These are phyloP conservation scores for Ploettnerulaceae sp. DNA, from an alignment of 2,329 filamentous ascomycete species.

Conservation along the genomic window DNA sequence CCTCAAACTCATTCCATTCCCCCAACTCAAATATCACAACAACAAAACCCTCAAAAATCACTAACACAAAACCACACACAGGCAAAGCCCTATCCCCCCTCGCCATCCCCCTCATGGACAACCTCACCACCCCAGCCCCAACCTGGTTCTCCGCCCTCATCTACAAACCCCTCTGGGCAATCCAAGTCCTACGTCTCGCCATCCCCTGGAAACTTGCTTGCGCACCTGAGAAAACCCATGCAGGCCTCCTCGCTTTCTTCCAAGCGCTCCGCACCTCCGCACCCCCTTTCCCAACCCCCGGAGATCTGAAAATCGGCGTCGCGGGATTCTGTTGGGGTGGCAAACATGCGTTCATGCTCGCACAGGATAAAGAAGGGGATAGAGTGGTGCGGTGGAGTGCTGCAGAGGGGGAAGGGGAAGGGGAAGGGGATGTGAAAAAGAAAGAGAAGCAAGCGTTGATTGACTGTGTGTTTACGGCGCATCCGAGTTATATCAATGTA, in stretches of 20 bases:
- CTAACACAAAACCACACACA: background rate
- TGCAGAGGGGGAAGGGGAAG: too few species aligned
- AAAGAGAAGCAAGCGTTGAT: slow-evolving; percentile 35
- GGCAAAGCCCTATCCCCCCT: slow-evolving; percentile 6
- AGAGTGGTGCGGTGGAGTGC: too few species aligned
- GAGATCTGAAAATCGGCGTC: slow-evolving; percentile 41
- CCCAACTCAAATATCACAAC: background rate
- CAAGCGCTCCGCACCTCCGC: slow-evolving; percentile 31
- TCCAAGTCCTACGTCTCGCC: slow-evolving; percentile 36
- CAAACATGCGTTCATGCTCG: slow-evolving; percentile 46
- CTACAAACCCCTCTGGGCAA: slow-evolving; percentile 37
- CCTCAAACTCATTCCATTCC: background rate
- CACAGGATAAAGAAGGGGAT: slow-evolving; percentile 26
- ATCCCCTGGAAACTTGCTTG: slow-evolving; percentile 23
- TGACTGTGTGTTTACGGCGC: slow-evolving; percentile 48
- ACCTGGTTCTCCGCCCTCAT: slow-evolving; percentile 19
- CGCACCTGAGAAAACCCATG: slow-evolving; percentile 7
- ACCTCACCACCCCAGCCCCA: slow-evolving; percentile 16
- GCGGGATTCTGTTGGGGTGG: slow-evolving; percentile 63
- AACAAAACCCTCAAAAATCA: too few species aligned
- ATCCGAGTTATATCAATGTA: slow-evolving; percentile 45
- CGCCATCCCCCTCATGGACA: slow-evolving; percentile 17
- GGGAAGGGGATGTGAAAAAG: too few species aligned
- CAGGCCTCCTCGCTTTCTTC: slow-evolving; percentile 38
- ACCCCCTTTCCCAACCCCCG: slow-evolving; percentile 22